Evolutionary conservation across 2,329 filamentous ascomycete species (phyloP).

Genomic region (Scedosporium minutisporum): DNA sequence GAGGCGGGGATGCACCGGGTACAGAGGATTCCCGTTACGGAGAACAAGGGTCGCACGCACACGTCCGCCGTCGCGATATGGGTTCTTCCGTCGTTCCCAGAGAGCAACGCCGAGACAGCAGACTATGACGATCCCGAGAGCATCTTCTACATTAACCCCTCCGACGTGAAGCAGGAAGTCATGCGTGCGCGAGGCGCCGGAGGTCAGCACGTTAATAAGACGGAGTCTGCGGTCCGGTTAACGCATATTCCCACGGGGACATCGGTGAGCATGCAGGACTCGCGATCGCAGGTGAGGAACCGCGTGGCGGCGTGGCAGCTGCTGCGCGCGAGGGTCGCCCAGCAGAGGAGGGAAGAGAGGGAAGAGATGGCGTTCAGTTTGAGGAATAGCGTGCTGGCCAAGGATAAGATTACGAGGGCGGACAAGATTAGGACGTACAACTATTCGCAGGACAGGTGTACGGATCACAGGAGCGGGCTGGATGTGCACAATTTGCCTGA

Average conservation of each 20-base stretch:
- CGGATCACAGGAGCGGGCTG: slow-evolving; percentile 74
- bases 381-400: slow-evolving; percentile 68
- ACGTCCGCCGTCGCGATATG: slow-evolving; percentile 88
- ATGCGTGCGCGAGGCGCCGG: slow-evolving; percentile 90
- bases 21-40: slow-evolving; percentile 84
- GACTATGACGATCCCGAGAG: slow-evolving; percentile 77
- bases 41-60: slow-evolving; percentile 83
- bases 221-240: slow-evolving; percentile 86
- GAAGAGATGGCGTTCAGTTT: slow-evolving; percentile 71
- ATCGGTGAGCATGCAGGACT: slow-evolving; percentile 86
- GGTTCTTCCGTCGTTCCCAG: slow-evolving; percentile 77
- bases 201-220: slow-evolving; percentile 97
- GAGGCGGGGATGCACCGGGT: slow-evolving; percentile 95
- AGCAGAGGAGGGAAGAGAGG: slow-evolving; percentile 67
- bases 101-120: slow-evolving; percentile 37
- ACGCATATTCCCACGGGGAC: slow-evolving; percentile 84
- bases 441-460: slow-evolving; percentile 64
- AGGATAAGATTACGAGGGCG: slow-evolving; percentile 74
- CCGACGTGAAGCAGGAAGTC: slow-evolving; percentile 75
- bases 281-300: slow-evolving; percentile 82
- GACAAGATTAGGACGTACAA: slow-evolving; percentile 96
- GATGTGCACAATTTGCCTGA: slow-evolving; percentile 73
- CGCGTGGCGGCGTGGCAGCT: slow-evolving; percentile 79
- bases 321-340: slow-evolving; percentile 71
- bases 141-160: slow-evolving; percentile 80